Evolutionary conservation across 805 yeast genomes (phyloP), one percentile per base, ranked within the genome.

Genomic region (Scheffersomyces stipitis): DNA sequence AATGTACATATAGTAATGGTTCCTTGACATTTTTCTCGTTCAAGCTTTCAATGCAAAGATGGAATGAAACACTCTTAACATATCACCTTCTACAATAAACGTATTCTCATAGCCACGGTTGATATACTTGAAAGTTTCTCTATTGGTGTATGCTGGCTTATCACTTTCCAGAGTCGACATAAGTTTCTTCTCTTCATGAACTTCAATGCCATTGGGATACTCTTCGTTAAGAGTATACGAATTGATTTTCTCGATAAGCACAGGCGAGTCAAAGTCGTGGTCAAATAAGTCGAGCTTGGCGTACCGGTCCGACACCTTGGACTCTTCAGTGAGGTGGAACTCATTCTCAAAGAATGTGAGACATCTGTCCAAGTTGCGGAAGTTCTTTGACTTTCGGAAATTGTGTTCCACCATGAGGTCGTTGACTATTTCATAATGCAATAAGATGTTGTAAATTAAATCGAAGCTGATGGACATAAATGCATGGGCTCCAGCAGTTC

Each of bases 191-290:
- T 15, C 26, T 29, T 12, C 26, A 5, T 28, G 24, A 16, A 26
- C 15, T 13, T 18, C 34, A 17, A 28, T 22, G 16, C 31, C 26
- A 30, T 41, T 34, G 15, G 33, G 27, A 5, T 37, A 23, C 20
- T 31, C 26, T 17, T 33, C 28, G 32, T 33, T 42, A 5, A 28
- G 37, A 20, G 40, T 17, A 17, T 33, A 40, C 27, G 30, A 15
- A 29, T 20, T 28, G 12, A 58, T 41, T 10, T 41, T 41, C 5
- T 49, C 30, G 8, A 46, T 40, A 3, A 60, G 37, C 15, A 47
- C 49, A 0, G 64, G 62, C 8, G 62, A 54, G 31, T 60, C 64
- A 36, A 50, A 52, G 23, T 62, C 67, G 14, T 41, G 31, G 28
- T 57, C 55, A 7, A 46, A 37, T 24, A 54, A 36, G 30, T 52